Conservation (phyloP, 2,329 filamentous ascomycete genomes). For the Fusarium chuoi region DNA sequence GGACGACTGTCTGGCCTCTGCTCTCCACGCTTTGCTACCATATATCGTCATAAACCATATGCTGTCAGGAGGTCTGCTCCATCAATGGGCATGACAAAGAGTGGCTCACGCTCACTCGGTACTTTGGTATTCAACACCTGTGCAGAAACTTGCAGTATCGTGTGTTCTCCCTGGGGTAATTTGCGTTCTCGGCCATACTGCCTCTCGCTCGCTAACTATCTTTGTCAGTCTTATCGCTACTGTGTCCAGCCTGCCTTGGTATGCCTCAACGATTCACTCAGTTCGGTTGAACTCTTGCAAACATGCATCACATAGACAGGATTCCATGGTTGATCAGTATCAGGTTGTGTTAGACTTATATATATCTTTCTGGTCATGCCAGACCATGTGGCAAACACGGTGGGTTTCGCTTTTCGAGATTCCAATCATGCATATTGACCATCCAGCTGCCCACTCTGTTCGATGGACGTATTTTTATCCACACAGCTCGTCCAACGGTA, state of each 20-base stretch:
- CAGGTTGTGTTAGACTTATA: constrained; percentile 39
- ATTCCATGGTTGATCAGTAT: constrained; percentile 36
- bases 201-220: constrained; percentile 4
- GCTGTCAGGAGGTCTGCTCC: constrained; percentile 8
- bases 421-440: constrained; percentile 26
- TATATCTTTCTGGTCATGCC: constrained; percentile 36
- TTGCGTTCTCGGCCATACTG: background rate
- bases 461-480: constrained; percentile 18
- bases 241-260: background rate
- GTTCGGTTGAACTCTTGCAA: background rate
- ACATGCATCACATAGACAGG: constrained; percentile 12
- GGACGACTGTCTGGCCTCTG: constrained; percentile 7
- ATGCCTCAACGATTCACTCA: background rate
- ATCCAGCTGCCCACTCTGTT: constrained; percentile 23
- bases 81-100: constrained; percentile 19
- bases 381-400: constrained; percentile 33
- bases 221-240: background rate
- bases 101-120: constrained; percentile 23
- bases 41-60: constrained; percentile 22
- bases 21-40: constrained; percentile 8
- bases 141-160: constrained; percentile 9
- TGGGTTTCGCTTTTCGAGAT: constrained; percentile 28
- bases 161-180: background rate
- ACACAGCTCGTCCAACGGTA: constrained; percentile 28
- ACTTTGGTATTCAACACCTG: constrained; percentile 17